Evolutionary conservation across 352 stramenopile species (phyloP), one percentile per base, ranked within the genome.

Genomic region (Phytophthora tentaculata): DNA sequence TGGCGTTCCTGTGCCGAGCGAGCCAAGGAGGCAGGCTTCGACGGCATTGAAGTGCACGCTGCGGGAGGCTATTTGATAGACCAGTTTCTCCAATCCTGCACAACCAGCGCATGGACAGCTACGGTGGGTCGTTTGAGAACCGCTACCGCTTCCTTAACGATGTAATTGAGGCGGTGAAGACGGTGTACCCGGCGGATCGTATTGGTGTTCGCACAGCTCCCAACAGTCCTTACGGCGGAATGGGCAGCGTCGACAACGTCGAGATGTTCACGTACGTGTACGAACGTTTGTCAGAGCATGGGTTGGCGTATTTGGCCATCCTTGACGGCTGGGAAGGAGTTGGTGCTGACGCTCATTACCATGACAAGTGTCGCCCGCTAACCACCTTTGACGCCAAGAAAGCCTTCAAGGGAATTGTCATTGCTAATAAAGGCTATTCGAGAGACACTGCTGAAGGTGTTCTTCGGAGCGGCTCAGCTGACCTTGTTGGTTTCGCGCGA

Each of bases 61-160:
- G 91, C 83, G 6, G 93, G 97, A 56, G 94, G 91, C 17, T 98
- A 98, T 63, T 70, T 98, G 47, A 73, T 98, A 52, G 89, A 98
- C 39, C 65, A 79, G 55, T 81, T 81, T 60, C 57, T 83, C 17
- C 64, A 83, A 17, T 64, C 56, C 1, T 54, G 74, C 52, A 84
- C 70, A 98, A 97, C 73, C 56, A 79, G 48, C 84, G 83, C 20
- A 92, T 75, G 2, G 90, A 96, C 67, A 61, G 84, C 48, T 96
- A 96, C 53, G 90, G 89, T 26, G 89, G 90, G 22, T 88, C 69
- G 35, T 75, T 91, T 24, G 86, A 96, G 62, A 96, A 94, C 71
- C 84, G 89, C 29, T 76, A 76, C 23, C 76, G 82, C 13, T 70
- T 97, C 9, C 69, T 93, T 26, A 54, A 79, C 20, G 80, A 95